Evolutionary conservation across 1,284 basidiomycete species (phyloP), one percentile per base, ranked within the genome.

Genomic region (Microbotryum lychnidis-dioicae): DNA sequence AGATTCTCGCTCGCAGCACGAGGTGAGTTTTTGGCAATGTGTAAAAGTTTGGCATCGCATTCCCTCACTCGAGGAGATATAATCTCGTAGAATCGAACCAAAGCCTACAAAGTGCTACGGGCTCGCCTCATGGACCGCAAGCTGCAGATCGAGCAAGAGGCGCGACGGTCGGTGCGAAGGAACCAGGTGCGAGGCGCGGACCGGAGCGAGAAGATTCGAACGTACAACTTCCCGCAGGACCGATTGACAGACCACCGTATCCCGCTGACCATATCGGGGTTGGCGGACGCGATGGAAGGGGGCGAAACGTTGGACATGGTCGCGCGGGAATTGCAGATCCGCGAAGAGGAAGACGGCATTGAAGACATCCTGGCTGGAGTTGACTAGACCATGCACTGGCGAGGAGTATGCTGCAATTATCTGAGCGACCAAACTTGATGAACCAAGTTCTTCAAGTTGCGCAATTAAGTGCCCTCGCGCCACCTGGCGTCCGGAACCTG

Each of bases 1-100:
- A 77, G 94, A 99, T 71, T 92, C 93, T 66, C 83, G 96, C 10
- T 91, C 87, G 72, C 94, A 98, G 74, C 94, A 98, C 74, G 87
- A 90, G 78, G 89, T 89, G 63, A 14, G 78, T 69, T 3, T 27
- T 25, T 23, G 48, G 6, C 52, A 27, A 25, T 31, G 23, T 47
- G 29, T 18, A 6, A 42, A 42, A 12, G 37, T 3, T 42, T 16
- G 37, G 16, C 37, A 42, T 42, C 12, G 37, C 27, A 27, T 27
- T 27, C 27, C 37, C 12, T 42, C 37, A 42, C 12, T 42, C 12
- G 37, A 42, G 6, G 37, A 42, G 16, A 14, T 25, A 25, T 25
- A 25, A 6, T 3, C 23, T 16, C 61, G 23, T 58, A 93, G 87
- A 96, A 97, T 72, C 84, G 84, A 70, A 83, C 87, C 5, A 85